Base-by-base conservation (phyloP, 1,284 basidiomycete genomes). In the Leccinum huronense region DNA sequence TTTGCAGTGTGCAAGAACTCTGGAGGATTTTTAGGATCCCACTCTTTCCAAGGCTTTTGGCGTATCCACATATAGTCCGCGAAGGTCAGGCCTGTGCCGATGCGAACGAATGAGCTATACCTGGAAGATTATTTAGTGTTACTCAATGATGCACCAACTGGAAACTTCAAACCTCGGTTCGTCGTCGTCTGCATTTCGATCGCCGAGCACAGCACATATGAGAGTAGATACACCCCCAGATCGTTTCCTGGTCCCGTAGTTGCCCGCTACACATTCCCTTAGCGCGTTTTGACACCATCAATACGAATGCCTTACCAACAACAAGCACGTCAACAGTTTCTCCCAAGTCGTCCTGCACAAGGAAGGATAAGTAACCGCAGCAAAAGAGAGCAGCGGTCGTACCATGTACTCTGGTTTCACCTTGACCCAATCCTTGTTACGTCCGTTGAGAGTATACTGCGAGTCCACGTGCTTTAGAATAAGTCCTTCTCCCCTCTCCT, bases 371-470 rank as follows among this genome's bases (percentile, higher is more conserved):
- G 31, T 5, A 23, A 16, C 10, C 34, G 33, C 23, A 23, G 36
- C 57, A 34, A 31, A 30, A 0, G 6, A 23, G n/a, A 9, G 13
- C 0, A 5, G 38, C 4, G 38, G 2, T 74, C 81, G 61, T 69
- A 93, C 92, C 89, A 95, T 94, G 70, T 95, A 95, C 72, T 97
- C 95, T 6, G 95, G 95, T 75, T 97, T 97, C 51, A 86, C 90
- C 78, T 98, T 98, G 71, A 96, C 87, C 95, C 95, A 98, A 70
- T 94, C 90, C 71, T 87, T 85, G 69, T 91, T 93, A 61, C 95
- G 83, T 1, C 91, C 93, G 70, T 94, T 94, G 58, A 96, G 79
- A 11, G 86, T 81, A 75, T 98, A 98, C 64, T 87, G 83, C 0
- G 90, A 86, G 57, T 86, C 79, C 0, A 89, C 88, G 70, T 93